These are phyloP conservation scores for Xylaria telfairii DNA, from an alignment of 495 filamentous ascomycete genomes.

Conservation along the genomic window DNA sequence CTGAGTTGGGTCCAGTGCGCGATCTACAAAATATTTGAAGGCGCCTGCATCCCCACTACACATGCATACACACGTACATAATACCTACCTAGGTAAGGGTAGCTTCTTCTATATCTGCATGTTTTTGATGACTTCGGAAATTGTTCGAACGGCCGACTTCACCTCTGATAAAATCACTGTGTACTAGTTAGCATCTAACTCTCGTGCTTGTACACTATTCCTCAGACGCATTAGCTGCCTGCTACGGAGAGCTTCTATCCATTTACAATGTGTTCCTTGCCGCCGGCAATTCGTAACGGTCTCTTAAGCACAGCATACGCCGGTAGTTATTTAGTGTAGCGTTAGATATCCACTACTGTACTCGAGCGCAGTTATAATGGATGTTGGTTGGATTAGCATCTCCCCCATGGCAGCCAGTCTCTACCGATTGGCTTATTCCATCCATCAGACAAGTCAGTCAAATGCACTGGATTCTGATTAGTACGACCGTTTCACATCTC, in stretches of 20 bases:
- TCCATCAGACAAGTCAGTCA: background rate
- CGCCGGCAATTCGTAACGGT: conserved; percentile 6
- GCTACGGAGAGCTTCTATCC: background rate
- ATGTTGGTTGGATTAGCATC: background rate
- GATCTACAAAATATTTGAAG: conserved; percentile 9
- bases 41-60: background rate
- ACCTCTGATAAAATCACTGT: background rate
- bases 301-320: conserved; percentile 11
- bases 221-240: background rate
- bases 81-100: background rate
- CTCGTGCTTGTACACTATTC: conserved; percentile 5
- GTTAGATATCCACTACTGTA: conserved; percentile 8
- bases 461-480: conserved; percentile 6
- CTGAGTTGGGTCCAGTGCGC: background rate
- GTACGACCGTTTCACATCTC: conserved; percentile 7
- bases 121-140: background rate
- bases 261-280: background rate
- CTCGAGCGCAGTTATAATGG: background rate
- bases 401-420: background rate
- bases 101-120: background rate
- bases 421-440: background rate
- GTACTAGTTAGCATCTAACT: background rate
- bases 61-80: background rate
- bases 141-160: background rate
- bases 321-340: conserved; percentile 24